A percentile compares a stretch with the other conserved stretches of the same genome.
These are phyloP conservation scores for Coemansia erecta DNA, from an alignment of 192 early-diverging fungal genomes.

Conservation along the genomic window DNA sequence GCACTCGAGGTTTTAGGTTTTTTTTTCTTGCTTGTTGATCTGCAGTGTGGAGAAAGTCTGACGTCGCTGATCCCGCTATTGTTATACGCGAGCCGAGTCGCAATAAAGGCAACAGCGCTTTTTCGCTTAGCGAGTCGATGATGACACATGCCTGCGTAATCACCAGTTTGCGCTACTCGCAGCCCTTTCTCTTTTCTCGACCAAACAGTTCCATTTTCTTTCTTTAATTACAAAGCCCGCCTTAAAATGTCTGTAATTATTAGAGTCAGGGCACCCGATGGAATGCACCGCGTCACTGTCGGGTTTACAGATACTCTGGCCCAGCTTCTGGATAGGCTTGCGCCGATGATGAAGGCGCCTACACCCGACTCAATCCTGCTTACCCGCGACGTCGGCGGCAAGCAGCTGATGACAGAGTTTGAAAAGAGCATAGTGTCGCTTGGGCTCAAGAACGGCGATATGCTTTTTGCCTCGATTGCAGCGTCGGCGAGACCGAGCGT, in stretches of 20 bases:
- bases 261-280: slow-evolving; percentile 42
- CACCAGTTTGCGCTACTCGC: too few species aligned
- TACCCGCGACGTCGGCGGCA: slow-evolving; percentile 21
- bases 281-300: slow-evolving; percentile 46
- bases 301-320: slow-evolving; percentile 29
- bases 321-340: slow-evolving; percentile 28
- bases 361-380: slow-evolving; percentile 34
- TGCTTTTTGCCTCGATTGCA: slow-evolving; percentile 34
- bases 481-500: slow-evolving; percentile 31
- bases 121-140: too few species aligned
- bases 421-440: slow-evolving; percentile 32
- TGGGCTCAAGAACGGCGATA: slow-evolving; percentile 43
- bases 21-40: too few species aligned
- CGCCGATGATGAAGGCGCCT: slow-evolving; percentile 29
- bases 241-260: slow-evolving; percentile 33
- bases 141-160: too few species aligned
- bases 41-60: too few species aligned
- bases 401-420: slow-evolving; percentile 33
- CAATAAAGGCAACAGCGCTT: too few species aligned
- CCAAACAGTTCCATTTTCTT: background rate
- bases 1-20: too few species aligned
- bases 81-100: too few species aligned
- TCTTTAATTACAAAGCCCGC: background rate
- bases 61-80: too few species aligned
- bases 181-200: too few species aligned